These are phyloP conservation scores for Chrysoporthe austroafricana DNA, from an alignment of 2,329 filamentous ascomycete genomes.

Conservation along the genomic window DNA sequence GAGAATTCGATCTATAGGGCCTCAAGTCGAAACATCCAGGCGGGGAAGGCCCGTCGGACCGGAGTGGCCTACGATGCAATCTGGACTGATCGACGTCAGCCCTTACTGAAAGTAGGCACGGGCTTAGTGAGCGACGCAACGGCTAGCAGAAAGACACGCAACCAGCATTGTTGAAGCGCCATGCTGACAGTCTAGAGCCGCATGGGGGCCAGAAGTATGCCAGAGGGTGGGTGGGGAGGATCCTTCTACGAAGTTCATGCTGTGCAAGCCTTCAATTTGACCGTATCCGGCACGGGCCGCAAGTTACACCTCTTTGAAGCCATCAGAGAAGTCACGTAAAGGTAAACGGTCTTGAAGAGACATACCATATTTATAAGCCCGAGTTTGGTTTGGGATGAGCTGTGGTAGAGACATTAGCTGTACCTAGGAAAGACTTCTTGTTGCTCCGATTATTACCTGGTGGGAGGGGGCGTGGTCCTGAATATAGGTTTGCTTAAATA, in stretches of 20 bases:
- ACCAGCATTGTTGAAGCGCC: background rate
- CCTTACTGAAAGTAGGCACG: background rate
- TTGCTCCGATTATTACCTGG: too few species aligned
- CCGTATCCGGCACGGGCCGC: constrained; percentile 15
- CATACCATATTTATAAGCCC: too few species aligned
- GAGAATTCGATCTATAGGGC: too few species aligned
- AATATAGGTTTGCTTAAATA: too few species aligned
- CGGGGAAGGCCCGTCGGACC: background rate
- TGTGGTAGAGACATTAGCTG: too few species aligned
- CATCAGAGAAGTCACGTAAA: background rate
- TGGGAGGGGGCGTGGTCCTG: too few species aligned
- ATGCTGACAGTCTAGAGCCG: background rate
- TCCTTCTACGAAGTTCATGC: constrained; percentile 1
- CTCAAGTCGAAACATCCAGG: too few species aligned
- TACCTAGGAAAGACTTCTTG: too few species aligned
- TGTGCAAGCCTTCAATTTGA: constrained; percentile 3
- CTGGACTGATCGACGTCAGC: background rate
- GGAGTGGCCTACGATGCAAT: background rate
- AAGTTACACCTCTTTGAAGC: constrained; percentile 8
- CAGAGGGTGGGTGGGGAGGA: background rate
- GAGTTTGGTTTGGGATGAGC: too few species aligned
- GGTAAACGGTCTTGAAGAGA: too few species aligned
- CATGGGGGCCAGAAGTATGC: background rate
- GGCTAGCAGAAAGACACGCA: background rate
- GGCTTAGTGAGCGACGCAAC: background rate